Evolutionary conservation across 2,329 filamentous ascomycete genomes (phyloP).

Genomic region (Colletotrichum trifolii): DNA sequence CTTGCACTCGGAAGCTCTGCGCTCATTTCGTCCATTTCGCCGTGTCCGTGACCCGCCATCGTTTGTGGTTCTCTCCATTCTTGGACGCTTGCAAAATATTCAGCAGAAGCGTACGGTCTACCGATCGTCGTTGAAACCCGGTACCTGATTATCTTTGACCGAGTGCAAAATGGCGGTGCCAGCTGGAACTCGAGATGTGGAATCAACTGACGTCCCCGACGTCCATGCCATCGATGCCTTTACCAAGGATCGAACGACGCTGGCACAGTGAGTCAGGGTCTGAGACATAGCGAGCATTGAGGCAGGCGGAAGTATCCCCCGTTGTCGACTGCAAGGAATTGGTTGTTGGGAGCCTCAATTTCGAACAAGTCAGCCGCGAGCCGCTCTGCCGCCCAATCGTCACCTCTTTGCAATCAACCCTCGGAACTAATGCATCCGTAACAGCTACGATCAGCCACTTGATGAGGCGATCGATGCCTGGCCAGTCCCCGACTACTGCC

Average conservation of each 20-base stretch:
- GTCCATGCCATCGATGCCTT: constrained; percentile 10
- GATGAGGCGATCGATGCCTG: not conserved
- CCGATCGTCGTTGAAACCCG: constrained; percentile 17
- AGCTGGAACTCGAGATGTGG: constrained; percentile 8
- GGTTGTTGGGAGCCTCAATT: constrained; percentile 19
- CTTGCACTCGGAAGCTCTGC: constrained; percentile 14
- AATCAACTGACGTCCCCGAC: not conserved
- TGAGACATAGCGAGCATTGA: not conserved
- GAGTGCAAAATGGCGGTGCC: constrained; percentile 1
- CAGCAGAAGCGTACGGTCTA: not conserved
- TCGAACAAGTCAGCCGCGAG: not conserved
- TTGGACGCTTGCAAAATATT: not conserved
- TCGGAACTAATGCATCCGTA: not conserved
- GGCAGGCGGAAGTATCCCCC: not conserved
- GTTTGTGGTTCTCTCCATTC: constrained; percentile 1
- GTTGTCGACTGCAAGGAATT: constrained; percentile 10
- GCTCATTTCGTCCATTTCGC: constrained; percentile 9
- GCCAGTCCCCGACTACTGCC: too few species aligned
- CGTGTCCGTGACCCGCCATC: constrained; percentile 21
- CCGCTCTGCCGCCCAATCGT: constrained; percentile 11
- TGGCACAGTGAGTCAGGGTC: constrained; percentile 7
- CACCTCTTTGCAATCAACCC: not conserved
- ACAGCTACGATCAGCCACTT: constrained; percentile 3
- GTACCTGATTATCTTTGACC: constrained; percentile 7
- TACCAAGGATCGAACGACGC: constrained; percentile 1